A percentile compares a stretch with the other conserved stretches of the same genome.
Conservation (phyloP, 2,329 filamentous ascomycete species). For the Penicillium sp. region DNA sequence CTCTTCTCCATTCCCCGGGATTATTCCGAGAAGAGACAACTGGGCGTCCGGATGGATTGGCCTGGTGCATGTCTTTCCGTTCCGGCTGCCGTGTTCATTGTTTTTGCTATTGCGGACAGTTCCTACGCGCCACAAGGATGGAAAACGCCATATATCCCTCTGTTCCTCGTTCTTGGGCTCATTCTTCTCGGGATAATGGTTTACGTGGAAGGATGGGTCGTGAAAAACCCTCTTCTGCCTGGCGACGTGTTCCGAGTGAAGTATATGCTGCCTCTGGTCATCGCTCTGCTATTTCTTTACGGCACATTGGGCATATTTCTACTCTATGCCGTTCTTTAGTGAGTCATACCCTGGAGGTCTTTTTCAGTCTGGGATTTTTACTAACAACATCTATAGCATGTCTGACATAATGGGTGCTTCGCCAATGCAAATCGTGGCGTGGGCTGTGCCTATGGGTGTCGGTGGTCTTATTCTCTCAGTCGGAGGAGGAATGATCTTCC, state of each 20-base stretch:
- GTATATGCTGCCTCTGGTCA: slow-evolving; percentile 56
- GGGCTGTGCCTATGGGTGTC: slow-evolving; percentile 59
- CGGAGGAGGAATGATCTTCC: slow-evolving; percentile 57
- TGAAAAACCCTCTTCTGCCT: slow-evolving; percentile 60
- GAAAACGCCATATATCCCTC: slow-evolving; percentile 63
- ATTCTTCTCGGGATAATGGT: slow-evolving; percentile 52
- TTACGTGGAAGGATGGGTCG: slow-evolving; percentile 65
- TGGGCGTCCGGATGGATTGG: slow-evolving; percentile 59
- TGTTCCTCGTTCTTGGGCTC: slow-evolving; percentile 56
- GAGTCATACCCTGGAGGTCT: slow-evolving; percentile 22
- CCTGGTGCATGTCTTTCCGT: slow-evolving; percentile 54
- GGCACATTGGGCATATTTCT: slow-evolving; percentile 61
- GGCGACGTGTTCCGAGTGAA: slow-evolving; percentile 60
- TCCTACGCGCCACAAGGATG: slow-evolving; percentile 61
- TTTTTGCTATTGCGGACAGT: slow-evolving; percentile 67
- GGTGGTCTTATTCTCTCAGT: slow-evolving; percentile 60
- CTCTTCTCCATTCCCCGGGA: slow-evolving; percentile 42
- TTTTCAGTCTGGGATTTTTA: too few relatives aligned
- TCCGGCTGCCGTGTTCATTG: slow-evolving; percentile 58
- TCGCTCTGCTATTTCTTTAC: slow-evolving; percentile 58
- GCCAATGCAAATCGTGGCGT: slow-evolving; percentile 57
- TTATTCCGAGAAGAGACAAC: slow-evolving; percentile 30
- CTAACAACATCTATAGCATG: slow-evolving; percentile 41
- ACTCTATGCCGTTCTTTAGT: slow-evolving; percentile 63
- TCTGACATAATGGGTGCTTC: slow-evolving; percentile 51